phyloP scores from a whole-genome alignment of 1,139 yeast genomes.

The Yamadazyma spencermartinsiae region DNA sequence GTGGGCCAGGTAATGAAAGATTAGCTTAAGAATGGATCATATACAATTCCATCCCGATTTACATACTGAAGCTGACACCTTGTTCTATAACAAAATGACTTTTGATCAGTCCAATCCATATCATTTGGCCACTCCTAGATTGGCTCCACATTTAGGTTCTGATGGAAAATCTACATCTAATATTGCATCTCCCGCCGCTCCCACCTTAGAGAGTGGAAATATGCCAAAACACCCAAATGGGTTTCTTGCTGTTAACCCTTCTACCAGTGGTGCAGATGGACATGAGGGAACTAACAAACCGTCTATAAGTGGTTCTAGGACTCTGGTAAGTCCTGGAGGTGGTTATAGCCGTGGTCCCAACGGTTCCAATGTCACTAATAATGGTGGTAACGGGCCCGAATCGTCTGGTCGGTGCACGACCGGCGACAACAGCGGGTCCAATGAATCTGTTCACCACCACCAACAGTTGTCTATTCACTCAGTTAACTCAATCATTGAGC shows the following conservation, averaged over 20 bases:
- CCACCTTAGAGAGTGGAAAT: too few relatives aligned
- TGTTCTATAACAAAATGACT: not conserved
- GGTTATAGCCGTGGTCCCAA: not conserved
- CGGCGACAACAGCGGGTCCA: too few relatives aligned
- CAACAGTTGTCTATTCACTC: conserved; percentile 20
- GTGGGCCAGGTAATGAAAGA: not conserved
- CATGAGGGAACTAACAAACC: too few relatives aligned
- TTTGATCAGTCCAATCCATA: not conserved
- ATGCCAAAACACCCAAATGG: too few relatives aligned
- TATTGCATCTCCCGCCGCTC: too few relatives aligned
- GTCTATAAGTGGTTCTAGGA: too few relatives aligned
- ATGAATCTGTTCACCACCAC: not conserved
- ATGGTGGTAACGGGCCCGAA: not conserved
- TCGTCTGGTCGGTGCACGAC: not conserved
- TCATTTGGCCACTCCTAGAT: not conserved
- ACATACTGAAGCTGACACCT: not conserved
- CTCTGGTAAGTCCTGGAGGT: not conserved
- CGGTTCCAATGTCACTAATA: not conserved
- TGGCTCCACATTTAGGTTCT: not conserved
- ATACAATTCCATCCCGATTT: conserved; percentile 1
- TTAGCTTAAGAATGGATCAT: not conserved
- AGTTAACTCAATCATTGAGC: conserved; percentile 37
- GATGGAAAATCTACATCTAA: not conserved
- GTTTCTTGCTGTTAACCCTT: too few relatives aligned
- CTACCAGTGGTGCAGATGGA: not conserved